Percentiles rank a stretch among this genome's conserved stretches.
phyloP scores from a whole-genome alignment of 805 yeast species.

The Hanseniaspora valbyensis region DNA sequence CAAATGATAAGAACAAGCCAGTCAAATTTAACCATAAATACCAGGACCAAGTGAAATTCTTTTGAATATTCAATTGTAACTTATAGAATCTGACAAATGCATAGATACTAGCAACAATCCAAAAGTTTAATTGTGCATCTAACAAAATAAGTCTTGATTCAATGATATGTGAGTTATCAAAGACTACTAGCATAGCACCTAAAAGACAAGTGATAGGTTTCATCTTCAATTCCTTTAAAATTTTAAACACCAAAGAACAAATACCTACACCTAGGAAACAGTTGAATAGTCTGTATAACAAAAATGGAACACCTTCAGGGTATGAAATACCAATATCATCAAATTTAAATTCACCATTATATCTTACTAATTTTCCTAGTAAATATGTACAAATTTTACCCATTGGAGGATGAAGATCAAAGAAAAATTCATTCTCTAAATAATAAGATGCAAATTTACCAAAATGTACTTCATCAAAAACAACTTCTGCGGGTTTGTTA shows the following conservation, averaged over 20 bases:
- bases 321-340: slow-evolving; percentile 81
- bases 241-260: slow-evolving; percentile 71
- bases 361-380: slow-evolving; percentile 81
- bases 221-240: slow-evolving; percentile 76
- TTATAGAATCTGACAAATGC: slow-evolving; percentile 69
- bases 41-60: slow-evolving; percentile 66
- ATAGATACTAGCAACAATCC: slow-evolving; percentile 72
- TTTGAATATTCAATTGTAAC: slow-evolving; percentile 38
- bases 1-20: slow-evolving; percentile 79
- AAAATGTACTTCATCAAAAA: slow-evolving; percentile 78
- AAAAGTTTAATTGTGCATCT: slow-evolving; percentile 77
- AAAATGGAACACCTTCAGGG: slow-evolving; percentile 68
- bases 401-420: slow-evolving; percentile 96
- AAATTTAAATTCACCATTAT: slow-evolving; percentile 84
- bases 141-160: slow-evolving; percentile 84
- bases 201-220: slow-evolving; percentile 68
- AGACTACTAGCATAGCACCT: slow-evolving; percentile 62
- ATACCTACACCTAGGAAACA: slow-evolving; percentile 76
- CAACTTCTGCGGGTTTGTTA: slow-evolving; percentile 61
- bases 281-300: slow-evolving; percentile 67
- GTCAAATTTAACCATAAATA: slow-evolving; percentile 77
- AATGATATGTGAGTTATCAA: slow-evolving; percentile 82
- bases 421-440: slow-evolving; percentile 79
- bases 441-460: slow-evolving; percentile 81
- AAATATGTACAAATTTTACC: slow-evolving; percentile 86